Evolutionary conservation across 495 filamentous ascomycete genomes (phyloP), one percentile per base, ranked within the genome.

Genomic region (Daldinia grandis): DNA sequence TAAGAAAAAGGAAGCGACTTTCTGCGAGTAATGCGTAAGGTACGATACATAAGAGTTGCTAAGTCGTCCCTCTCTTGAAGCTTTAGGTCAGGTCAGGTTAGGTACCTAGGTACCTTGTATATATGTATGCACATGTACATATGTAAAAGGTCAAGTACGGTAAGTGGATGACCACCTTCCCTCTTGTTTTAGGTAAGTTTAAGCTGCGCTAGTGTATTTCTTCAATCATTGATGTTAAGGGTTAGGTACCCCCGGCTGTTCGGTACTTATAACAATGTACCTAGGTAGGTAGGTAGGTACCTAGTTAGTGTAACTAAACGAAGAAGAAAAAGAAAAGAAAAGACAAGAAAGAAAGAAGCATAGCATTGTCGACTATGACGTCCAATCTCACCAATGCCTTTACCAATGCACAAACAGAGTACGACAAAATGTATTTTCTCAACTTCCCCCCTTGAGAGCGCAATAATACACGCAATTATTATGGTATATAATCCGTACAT

Each of bases 361-460:
- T 64, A 33, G 7, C 12, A 35, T 44, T 49, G 47, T 28, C 35
- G 56, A 59, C 55, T 69, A 69, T 69, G 67, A 69, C 67, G 67
- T 69, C 38, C 21, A 56, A 56, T 61, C 49, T 65, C 28, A 61
- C 35, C 25, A 53, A 33, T 59, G 54, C 35, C 27, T 5, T 15
- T 21, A 55, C 49, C 40, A 44, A 44, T 44, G n/a, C n/a, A 42
- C 38, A 42, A 42, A 44, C 17, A 19, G 7, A 17, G 15, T 17
- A 10, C 17, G 6, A 44, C 8, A 7, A 47, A 47, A 47, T 47
- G 42, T 3, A 6, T 14, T 35, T 35, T 12, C 3, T 33, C 31
- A 1, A 33, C 31, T 33, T 33, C 31, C 10, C 14, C 9, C 33
- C 9, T 4, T 35, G 14, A 35, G 3, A 35, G 12, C 33, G 5